Percentiles rank a stretch among this genome's conserved stretches.
phyloP scores from a whole-genome alignment of 164 flowering plant species.

The Hamamelis virginiana region DNA sequence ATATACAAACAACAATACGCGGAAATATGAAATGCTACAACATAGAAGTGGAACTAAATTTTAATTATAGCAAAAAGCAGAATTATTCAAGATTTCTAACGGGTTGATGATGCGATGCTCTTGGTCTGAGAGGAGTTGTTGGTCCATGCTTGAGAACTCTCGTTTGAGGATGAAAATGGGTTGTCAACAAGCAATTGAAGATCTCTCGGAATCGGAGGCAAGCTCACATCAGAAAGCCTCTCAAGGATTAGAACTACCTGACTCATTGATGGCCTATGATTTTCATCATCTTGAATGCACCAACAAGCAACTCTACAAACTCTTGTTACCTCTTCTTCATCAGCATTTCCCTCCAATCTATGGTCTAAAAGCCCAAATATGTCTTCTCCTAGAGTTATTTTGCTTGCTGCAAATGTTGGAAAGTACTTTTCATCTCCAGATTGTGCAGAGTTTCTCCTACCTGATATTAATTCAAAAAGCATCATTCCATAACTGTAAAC shows the following conservation, averaged over 20 bases:
- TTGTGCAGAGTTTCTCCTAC: conserved; percentile 38
- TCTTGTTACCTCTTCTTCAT: conserved; percentile 35
- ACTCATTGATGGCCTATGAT: conserved; percentile 46
- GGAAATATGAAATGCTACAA: no score
- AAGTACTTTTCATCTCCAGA: conserved; percentile 34
- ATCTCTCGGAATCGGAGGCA: conserved; percentile 37
- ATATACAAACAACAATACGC: no score
- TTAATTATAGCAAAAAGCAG: no score
- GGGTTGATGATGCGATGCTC: no score
- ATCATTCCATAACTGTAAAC: conserved; percentile 60
- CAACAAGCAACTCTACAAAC: conserved; percentile 46
- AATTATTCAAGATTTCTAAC: no score
- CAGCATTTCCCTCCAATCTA: conserved; percentile 32
- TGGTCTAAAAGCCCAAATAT: conserved; percentile 28
- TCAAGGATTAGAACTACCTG: conserved; percentile 52
- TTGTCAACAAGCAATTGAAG: conserved; percentile 30
- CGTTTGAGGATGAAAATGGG: conserved; percentile 35
- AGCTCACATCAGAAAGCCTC: conserved; percentile 32
- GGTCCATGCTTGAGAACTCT: conserved; percentile 18
- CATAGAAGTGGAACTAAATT: no score
- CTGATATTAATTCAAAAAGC: conserved; percentile 51
- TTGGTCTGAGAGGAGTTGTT: no score
- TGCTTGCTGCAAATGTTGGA: conserved; percentile 36
- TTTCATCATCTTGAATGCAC: conserved; percentile 59
- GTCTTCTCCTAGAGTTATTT: conserved; percentile 25